phyloP scores from a whole-genome alignment of 2,329 filamentous ascomycete species.

The Fusarium staphyleae region DNA sequence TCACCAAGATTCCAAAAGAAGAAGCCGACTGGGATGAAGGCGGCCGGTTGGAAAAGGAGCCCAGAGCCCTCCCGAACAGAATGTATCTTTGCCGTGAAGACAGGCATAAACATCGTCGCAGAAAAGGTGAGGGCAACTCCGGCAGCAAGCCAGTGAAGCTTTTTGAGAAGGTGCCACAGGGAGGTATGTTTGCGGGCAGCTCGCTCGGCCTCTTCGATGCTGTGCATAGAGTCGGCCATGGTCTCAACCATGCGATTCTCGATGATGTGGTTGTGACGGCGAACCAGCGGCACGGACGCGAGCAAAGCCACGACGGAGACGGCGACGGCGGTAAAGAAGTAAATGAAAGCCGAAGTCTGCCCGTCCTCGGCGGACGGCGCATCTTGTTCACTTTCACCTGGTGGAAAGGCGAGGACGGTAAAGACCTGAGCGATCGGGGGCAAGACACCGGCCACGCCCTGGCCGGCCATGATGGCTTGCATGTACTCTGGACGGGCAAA shows the following conservation, averaged over 20 bases:
- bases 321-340: constrained; percentile 86
- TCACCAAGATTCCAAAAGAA: constrained; percentile 95
- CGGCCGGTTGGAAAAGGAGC: constrained; percentile 71
- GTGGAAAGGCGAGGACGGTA: constrained; percentile 71
- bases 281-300: constrained; percentile 77
- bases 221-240: constrained; percentile 59
- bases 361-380: constrained; percentile 35
- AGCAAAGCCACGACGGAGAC: constrained; percentile 75
- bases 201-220: constrained; percentile 61
- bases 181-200: constrained; percentile 58
- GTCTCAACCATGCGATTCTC: constrained; percentile 57
- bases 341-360: constrained; percentile 76
- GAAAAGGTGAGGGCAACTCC: constrained; percentile 82
- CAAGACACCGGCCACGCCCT: constrained; percentile 89
- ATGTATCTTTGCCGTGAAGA: constrained; percentile 77
- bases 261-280: constrained; percentile 62
- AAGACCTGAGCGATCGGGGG: constrained; percentile 87
- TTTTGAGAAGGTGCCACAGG: constrained; percentile 73
- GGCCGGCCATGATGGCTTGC: constrained; percentile 94
- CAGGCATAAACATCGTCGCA: constrained; percentile 92
- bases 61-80: constrained; percentile 54
- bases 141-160: constrained; percentile 79
- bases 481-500: constrained; percentile 90
- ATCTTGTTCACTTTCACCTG: constrained; percentile 38
- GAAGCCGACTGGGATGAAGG: constrained; percentile 90